Conservation (phyloP, 2,329 filamentous ascomycete genomes). For the Cladophialophora exuberans region DNA sequence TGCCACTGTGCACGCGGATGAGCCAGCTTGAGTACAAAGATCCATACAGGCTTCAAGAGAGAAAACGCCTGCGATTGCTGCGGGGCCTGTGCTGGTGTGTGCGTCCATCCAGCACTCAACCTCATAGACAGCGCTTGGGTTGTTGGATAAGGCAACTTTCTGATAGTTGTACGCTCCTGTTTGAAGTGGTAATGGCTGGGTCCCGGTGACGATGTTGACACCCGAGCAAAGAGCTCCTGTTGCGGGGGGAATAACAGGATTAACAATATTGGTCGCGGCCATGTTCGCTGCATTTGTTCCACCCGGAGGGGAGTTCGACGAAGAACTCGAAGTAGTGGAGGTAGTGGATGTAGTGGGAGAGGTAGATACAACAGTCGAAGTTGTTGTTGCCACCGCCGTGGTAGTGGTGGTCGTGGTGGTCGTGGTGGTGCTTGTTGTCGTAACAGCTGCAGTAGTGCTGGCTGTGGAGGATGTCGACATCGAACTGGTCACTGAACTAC, state of each 20-base stretch:
- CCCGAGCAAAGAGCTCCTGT: conserved; percentile 15
- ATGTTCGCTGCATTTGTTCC: conserved; percentile 9
- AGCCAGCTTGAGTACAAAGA: background rate
- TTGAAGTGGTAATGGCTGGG: conserved; percentile 4
- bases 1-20: conserved; percentile 1
- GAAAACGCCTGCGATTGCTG: background rate
- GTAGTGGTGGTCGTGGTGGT: conserved; percentile 8
- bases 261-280: background rate
- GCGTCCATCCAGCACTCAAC: conserved; percentile 22
- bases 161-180: conserved; percentile 24
- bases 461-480: background rate
- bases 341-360: conserved; percentile 16
- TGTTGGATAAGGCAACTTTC: conserved; percentile 20
- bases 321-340: conserved; percentile 16
- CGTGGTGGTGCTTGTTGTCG: conserved; percentile 4
- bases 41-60: conserved; percentile 22
- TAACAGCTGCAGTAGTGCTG: conserved; percentile 1
- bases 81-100: background rate
- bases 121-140: conserved; percentile 14
- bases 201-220: conserved; percentile 2
- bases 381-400: no score
- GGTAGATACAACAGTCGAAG: conserved; percentile 12
- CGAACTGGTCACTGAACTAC: background rate
- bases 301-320: background rate
- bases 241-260: background rate